phyloP scores from a whole-genome alignment of 257 asterid genomes.

The Nicotiana benthamiana region DNA sequence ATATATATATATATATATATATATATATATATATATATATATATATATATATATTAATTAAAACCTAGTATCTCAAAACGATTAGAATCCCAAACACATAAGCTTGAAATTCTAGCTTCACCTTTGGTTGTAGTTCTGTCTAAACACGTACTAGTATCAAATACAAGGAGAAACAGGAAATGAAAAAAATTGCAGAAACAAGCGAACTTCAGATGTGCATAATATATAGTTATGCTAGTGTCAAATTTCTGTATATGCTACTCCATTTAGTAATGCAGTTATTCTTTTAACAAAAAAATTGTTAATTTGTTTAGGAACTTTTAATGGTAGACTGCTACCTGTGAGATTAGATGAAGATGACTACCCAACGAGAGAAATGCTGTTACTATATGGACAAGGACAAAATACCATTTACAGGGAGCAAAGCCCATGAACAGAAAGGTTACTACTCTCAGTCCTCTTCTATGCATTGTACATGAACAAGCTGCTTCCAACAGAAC shows the following conservation, averaged over 20 bases:
- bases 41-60: too few relatives aligned
- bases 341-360: neutral
- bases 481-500: conserved; percentile 99
- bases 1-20: too few relatives aligned
- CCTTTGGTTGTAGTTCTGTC: too few relatives aligned
- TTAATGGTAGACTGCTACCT: neutral
- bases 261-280: neutral
- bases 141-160: neutral
- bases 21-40: too few relatives aligned
- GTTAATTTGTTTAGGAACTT: too few relatives aligned
- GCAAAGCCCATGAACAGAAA: neutral
- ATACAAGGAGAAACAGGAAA: neutral
- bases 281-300: neutral
- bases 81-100: too few relatives aligned
- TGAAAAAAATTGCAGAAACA: neutral
- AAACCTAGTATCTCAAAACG: too few relatives aligned
- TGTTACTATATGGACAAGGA: neutral
- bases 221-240: neutral
- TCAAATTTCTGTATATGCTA: neutral
- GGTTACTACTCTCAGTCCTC: neutral
- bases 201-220: neutral
- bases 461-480: conserved; percentile 88
- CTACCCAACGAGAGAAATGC: neutral
- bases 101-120: too few relatives aligned
- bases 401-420: neutral